Evolutionary conservation across 169 alveolate species (phyloP), one percentile per base, ranked within the genome.

Genomic region (Plasmodium coatneyi): DNA sequence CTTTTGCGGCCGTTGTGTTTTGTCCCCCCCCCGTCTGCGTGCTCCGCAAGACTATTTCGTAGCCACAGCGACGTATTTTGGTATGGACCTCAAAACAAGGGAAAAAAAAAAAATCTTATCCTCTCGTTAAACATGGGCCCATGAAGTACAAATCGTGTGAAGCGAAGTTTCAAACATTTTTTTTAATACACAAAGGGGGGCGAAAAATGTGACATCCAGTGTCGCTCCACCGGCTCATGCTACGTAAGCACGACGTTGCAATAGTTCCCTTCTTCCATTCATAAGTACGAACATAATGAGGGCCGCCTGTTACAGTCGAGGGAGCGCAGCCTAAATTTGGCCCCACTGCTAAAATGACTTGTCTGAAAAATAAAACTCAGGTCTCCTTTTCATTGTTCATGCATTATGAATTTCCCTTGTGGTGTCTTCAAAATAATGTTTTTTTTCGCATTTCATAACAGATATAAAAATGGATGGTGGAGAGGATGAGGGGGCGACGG

Each of bases 381-480:
- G 36, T 66, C 36, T 66, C 4, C n/a, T 25, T 66, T 66, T 19
- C 76, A 66, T 66, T 66, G 3, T 2, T 19, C 76, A 66, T 66
- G 7, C 25, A 49, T 49, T 14, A 16, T 49, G 60, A 14, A 16
- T 9, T 49, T 49, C 36, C 41, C 0, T 3, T 66, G 36, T 66
- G 76, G 36, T n/a, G 2, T 66, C 34, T n/a, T 76, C 49, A 76
- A 36, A 76, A 76, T 6, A 39, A 30, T 6, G 12, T 36, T 76
- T 36, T 39, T 80, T 52, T 80, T n/a, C 60, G 30, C 36, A 14
- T 28, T 43, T 25, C 28, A n/a, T 49, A 22, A 80, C 30, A 80
- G 66, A 80, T 5, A 14, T 49, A 54, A 71, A 71, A 82, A 86
- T 89, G 91, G 80, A 91, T 46, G 3, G 10, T 72, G 92, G 54